phyloP scores from a whole-genome alignment of 2,329 filamentous ascomycete species.

The Trichocomaceae sp. region DNA sequence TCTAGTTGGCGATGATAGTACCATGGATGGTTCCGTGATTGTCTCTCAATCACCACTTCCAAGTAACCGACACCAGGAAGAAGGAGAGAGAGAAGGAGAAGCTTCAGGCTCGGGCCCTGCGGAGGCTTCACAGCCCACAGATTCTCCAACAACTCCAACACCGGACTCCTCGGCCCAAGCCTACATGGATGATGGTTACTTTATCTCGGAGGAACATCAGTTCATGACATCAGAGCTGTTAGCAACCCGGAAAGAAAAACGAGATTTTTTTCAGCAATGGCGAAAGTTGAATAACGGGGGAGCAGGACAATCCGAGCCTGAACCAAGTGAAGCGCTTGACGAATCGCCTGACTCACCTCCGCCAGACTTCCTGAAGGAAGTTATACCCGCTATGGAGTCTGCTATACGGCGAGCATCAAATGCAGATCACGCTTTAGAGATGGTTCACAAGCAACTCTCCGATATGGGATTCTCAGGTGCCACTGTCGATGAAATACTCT shows the following conservation, averaged over 20 bases:
- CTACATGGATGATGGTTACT: conserved; percentile 9
- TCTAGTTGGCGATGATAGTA: conserved; percentile 23
- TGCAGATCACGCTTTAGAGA: conserved; percentile 31
- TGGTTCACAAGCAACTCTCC: conserved; percentile 31
- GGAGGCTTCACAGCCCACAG: conserved; percentile 7
- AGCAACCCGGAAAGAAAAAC: conserved; percentile 34
- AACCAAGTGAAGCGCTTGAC: conserved; percentile 18
- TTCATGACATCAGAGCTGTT: conserved; percentile 33
- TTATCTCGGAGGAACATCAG: conserved; percentile 19
- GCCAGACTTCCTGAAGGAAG: conserved; percentile 31
- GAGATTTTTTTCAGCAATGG: conserved; percentile 35
- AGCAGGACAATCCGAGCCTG: conserved; percentile 7
- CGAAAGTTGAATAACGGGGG: conserved; percentile 22
- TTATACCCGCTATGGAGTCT: conserved; percentile 31
- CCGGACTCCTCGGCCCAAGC: conserved; percentile 16
- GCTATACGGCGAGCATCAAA: conserved; percentile 34
- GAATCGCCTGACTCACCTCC: conserved; percentile 28
- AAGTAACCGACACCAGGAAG: neutral
- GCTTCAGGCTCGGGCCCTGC: neutral
- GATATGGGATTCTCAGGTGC: conserved; percentile 34
- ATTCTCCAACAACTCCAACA: conserved; percentile 11
- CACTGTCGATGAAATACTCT: conserved; percentile 27
- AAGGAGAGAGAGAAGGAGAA: neutral
- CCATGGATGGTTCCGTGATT: conserved; percentile 21
- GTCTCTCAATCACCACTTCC: conserved; percentile 29